Evolutionary conservation across 331 rosid species (phyloP).

Genomic region (Erythrophleum ivorense): DNA sequence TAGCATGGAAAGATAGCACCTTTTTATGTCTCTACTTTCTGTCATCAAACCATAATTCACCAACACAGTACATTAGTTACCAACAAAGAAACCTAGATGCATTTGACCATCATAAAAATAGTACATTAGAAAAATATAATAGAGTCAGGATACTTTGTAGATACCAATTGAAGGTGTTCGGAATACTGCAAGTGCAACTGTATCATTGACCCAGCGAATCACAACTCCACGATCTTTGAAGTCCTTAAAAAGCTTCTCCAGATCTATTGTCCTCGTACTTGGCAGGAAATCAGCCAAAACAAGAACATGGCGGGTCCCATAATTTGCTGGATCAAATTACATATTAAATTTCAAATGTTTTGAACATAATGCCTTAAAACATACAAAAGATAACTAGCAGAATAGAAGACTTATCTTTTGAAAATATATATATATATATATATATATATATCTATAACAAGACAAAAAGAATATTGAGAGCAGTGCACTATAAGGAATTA

Average conservation of each 20-base stretch:
- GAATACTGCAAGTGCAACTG: slow-evolving; percentile 87
- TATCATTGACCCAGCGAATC: slow-evolving; percentile 94
- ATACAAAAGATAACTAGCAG: slow-evolving; percentile 29
- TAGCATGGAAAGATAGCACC: not conserved
- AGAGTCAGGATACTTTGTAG: slow-evolving; percentile 22
- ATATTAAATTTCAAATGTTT: slow-evolving; percentile 32
- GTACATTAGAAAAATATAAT: not conserved
- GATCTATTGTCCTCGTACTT: slow-evolving; percentile 72
- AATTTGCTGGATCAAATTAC: slow-evolving; percentile 57
- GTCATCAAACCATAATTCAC: not conserved
- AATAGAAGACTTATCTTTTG: slow-evolving; percentile 20
- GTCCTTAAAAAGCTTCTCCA: slow-evolving; percentile 76
- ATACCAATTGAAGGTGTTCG: slow-evolving; percentile 79
- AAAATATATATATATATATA: too few relatives aligned
- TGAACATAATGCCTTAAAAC: slow-evolving; percentile 30
- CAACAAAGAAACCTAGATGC: slow-evolving; percentile 2
- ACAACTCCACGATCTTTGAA: slow-evolving; percentile 64
- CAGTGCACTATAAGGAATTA: not conserved
- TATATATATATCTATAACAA: not conserved
- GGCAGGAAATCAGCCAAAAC: slow-evolving; percentile 76
- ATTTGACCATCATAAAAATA: slow-evolving; percentile 14
- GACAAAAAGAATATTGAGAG: slow-evolving; percentile 22
- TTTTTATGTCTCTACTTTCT: not conserved
- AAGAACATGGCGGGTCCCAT: slow-evolving; percentile 84
- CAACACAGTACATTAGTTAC: not conserved